These are phyloP conservation scores for Petunia hybrid DNA, from an alignment of 305 asterid genomes.

Conservation along the genomic window DNA sequence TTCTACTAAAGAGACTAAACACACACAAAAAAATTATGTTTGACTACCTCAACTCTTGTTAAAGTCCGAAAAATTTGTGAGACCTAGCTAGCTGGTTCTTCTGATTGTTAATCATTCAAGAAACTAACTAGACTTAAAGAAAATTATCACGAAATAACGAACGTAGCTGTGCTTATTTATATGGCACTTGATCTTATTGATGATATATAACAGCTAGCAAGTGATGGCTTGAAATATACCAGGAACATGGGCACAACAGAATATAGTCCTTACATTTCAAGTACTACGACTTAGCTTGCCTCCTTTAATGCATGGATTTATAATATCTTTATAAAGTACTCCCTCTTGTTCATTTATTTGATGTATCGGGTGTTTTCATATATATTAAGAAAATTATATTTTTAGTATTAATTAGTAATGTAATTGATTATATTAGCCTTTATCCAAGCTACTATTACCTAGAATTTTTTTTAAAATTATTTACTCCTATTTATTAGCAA, in stretches of 20 bases:
- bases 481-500: too few relatives aligned
- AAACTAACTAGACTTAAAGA: not conserved
- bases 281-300: not conserved
- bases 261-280: not conserved
- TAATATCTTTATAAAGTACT: too few relatives aligned
- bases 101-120: not conserved
- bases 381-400: too few relatives aligned
- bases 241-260: not conserved
- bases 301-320: not conserved
- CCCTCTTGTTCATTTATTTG: too few relatives aligned
- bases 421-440: too few relatives aligned
- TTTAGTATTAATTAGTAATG: too few relatives aligned
- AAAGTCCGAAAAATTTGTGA: not conserved
- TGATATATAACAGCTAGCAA: conserved; percentile 2
- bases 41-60: conserved; percentile 6
- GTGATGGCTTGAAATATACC: not conserved
- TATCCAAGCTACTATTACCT: too few relatives aligned
- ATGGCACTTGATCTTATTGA: not conserved
- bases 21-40: too few relatives aligned
- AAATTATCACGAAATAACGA: conserved; percentile 1
- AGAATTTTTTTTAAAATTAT: too few relatives aligned
- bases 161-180: not conserved
- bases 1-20: too few relatives aligned
- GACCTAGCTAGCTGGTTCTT: not conserved
- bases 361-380: too few relatives aligned